A percentile compares a stretch with the other conserved stretches of the same genome.
These are phyloP conservation scores for Talaromyces sp. DNA, from an alignment of 2,329 filamentous ascomycete genomes.

Conservation along the genomic window DNA sequence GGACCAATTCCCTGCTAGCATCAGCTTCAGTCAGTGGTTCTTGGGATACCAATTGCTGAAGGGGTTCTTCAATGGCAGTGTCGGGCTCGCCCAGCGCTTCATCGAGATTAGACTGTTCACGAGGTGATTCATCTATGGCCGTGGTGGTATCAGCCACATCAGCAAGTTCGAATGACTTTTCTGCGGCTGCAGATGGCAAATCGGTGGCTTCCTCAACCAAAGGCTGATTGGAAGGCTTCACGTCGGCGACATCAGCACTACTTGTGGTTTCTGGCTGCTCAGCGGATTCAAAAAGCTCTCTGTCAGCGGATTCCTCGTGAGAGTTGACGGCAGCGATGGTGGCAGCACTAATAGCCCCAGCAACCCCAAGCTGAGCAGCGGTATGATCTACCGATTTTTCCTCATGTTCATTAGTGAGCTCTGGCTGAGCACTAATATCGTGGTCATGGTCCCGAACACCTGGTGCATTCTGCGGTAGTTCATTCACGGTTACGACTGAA, in stretches of 20 bases:
- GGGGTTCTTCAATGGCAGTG: conserved; percentile 16
- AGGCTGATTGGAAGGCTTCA: not conserved
- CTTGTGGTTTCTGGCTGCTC: not conserved
- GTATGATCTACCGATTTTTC: conserved; percentile 5
- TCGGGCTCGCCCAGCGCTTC: conserved; percentile 14
- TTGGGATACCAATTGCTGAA: not conserved
- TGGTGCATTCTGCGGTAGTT: conserved; percentile 22
- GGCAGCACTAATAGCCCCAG: conserved; percentile 28
- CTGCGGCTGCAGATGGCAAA: not conserved
- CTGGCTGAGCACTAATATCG: conserved; percentile 19
- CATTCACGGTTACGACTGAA: conserved; percentile 30
- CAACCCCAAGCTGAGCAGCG: conserved; percentile 17
- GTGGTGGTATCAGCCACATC: conserved; percentile 25
- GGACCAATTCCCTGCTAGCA: conserved; percentile 8
- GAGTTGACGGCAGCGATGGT: conserved; percentile 23
- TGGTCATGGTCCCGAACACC: conserved; percentile 14
- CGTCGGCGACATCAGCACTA: not conserved
- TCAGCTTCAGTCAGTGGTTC: conserved; percentile 5
- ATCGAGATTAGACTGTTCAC: conserved; percentile 3
- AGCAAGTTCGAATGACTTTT: conserved; percentile 11
- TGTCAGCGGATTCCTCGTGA: conserved; percentile 6
- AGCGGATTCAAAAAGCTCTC: conserved; percentile 5
- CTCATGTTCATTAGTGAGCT: conserved; percentile 8
- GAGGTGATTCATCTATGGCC: conserved; percentile 10
- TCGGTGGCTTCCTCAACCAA: not conserved